Conservation (phyloP, 1,284 basidiomycete species). For the Trichosporon asahii region DNA sequence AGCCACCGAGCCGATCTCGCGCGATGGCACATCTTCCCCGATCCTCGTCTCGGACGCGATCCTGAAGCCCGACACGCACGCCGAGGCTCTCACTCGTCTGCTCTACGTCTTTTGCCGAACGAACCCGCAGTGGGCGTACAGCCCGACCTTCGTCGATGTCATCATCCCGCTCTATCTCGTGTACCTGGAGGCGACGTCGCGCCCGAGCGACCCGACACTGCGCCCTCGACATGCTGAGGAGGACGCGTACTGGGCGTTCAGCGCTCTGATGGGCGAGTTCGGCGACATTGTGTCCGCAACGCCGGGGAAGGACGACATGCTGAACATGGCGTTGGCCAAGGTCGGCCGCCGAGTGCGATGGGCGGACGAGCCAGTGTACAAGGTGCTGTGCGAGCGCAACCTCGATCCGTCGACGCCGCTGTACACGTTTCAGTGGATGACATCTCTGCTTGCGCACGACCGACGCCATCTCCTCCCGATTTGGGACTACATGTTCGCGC, state of each 20-base stretch:
- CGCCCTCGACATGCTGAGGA: conserved; percentile 35
- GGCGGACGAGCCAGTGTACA: conserved; percentile 40
- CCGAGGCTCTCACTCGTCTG: conserved; percentile 47
- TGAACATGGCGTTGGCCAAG: conserved; percentile 26
- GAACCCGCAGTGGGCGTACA: conserved; percentile 45
- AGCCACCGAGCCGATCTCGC: conserved; percentile 16
- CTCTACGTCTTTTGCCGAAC: conserved; percentile 44
- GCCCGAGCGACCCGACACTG: background rate
- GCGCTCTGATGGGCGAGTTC: conserved; percentile 39
- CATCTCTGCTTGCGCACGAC: conserved; percentile 35
- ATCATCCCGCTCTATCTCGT: conserved; percentile 48
- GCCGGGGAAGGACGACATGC: conserved; percentile 14
- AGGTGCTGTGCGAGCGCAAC: conserved; percentile 31
- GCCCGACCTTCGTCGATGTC: conserved; percentile 44
- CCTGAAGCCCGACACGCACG: conserved; percentile 41
- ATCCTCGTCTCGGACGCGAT: conserved; percentile 24
- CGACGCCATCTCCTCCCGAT: conserved; percentile 31
- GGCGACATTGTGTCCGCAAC: conserved; percentile 26
- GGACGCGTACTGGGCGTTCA: conserved; percentile 47
- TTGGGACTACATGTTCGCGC: conserved; percentile 48
- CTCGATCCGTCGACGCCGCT: conserved; percentile 38
- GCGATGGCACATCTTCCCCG: conserved; percentile 12
- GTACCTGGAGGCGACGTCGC: conserved; percentile 27
- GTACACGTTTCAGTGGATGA: conserved; percentile 45
- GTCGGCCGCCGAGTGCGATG: conserved; percentile 38